phyloP scores from a whole-genome alignment of 768 basidiomycete species.

The Leccinum longicurvipes region DNA sequence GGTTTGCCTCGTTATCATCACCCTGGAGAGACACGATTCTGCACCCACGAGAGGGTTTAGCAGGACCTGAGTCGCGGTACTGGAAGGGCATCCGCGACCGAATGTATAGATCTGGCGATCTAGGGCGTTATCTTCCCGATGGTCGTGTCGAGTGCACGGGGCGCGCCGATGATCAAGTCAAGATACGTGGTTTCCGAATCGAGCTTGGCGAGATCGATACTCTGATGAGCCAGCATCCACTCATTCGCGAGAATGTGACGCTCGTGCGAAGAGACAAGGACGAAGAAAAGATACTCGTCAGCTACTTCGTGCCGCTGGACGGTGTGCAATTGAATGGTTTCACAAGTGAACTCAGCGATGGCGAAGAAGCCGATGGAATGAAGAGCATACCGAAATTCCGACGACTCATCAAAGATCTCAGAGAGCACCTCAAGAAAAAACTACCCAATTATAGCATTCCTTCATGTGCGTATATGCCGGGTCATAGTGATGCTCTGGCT shows the following conservation, averaged over 20 bases:
- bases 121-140: constrained; percentile 89
- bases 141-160: constrained; percentile 97
- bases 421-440: constrained; percentile 96
- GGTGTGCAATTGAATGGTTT: constrained; percentile 63
- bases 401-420: constrained; percentile 85
- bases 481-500: neutral
- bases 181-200: constrained; percentile 98
- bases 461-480: constrained; percentile 53
- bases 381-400: constrained; percentile 83
- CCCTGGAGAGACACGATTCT: constrained; percentile 69
- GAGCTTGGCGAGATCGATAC: constrained; percentile 98
- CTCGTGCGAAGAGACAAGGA: constrained; percentile 96
- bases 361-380: constrained; percentile 52
- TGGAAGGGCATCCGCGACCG: constrained; percentile 97
- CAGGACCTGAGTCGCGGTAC: constrained; percentile 70
- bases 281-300: constrained; percentile 97
- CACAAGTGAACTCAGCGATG: constrained; percentile 59
- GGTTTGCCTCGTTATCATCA: constrained; percentile 62
- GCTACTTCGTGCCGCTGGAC: constrained; percentile 91
- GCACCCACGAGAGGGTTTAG: constrained; percentile 50
- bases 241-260: constrained; percentile 97
- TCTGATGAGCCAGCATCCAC: constrained; percentile 87
- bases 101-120: constrained; percentile 97
- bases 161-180: constrained; percentile 97
- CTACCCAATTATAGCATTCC: constrained; percentile 94